phyloP scores from a whole-genome alignment of 495 filamentous ascomycete genomes.

The Penicillium steckii region DNA sequence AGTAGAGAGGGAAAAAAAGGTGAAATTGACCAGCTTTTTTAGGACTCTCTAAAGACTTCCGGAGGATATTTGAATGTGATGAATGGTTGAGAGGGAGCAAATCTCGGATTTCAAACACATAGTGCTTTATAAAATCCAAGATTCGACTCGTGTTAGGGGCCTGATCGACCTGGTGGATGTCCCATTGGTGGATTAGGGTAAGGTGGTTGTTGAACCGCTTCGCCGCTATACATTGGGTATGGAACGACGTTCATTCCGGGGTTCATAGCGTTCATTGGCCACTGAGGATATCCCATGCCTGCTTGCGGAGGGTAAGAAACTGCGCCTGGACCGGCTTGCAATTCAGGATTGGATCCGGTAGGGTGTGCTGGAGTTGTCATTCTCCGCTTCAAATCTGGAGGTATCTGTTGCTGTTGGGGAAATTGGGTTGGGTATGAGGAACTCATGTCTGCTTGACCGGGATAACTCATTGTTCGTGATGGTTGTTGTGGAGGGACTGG shows the following conservation, averaged over 20 bases:
- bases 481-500: slow-evolving; percentile 32
- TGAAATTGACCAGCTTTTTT: too few species aligned
- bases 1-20: background rate
- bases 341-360: slow-evolving; percentile 21
- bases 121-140: background rate
- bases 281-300: slow-evolving; percentile 35
- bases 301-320: slow-evolving; percentile 36
- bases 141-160: slow-evolving; percentile 7
- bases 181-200: slow-evolving; percentile 36
- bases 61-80: slow-evolving; percentile 1
- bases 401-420: slow-evolving; percentile 32
- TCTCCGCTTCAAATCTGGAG: slow-evolving; percentile 40
- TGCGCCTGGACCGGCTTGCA: slow-evolving; percentile 31
- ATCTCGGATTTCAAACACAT: background rate
- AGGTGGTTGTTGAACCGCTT: slow-evolving; percentile 29
- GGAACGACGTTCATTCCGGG: slow-evolving; percentile 33
- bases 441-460: slow-evolving; percentile 33
- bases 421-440: slow-evolving; percentile 30
- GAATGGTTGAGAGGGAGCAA: background rate
- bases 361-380: slow-evolving; percentile 44
- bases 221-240: slow-evolving; percentile 39
- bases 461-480: slow-evolving; percentile 40
- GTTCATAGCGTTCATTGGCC: slow-evolving; percentile 42
- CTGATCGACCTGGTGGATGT: slow-evolving; percentile 30
- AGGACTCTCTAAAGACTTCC: too few species aligned